These are phyloP conservation scores for Hanseniaspora guilliermondii DNA, from an alignment of 805 yeast genomes.

Conservation along the genomic window DNA sequence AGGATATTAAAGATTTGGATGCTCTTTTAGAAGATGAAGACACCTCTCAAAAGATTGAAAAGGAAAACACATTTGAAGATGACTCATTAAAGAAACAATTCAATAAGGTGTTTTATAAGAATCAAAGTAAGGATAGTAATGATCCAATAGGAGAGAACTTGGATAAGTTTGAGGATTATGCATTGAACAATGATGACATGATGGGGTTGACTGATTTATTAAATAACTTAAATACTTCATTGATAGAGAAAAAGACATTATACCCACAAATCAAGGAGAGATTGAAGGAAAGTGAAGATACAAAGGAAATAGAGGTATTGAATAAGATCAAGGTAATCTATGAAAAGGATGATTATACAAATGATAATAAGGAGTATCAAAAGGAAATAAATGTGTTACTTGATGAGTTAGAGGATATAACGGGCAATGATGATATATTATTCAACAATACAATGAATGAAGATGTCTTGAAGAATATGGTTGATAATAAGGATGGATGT, in stretches of 20 bases:
- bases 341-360: not conserved
- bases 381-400: not conserved
- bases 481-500: not conserved
- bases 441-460: not conserved
- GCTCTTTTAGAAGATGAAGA: constrained; percentile 7
- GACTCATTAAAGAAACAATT: constrained; percentile 3
- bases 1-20: constrained; percentile 10
- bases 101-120: constrained; percentile 11
- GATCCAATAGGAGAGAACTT: not conserved
- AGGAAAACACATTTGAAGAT: not conserved
- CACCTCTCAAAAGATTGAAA: not conserved
- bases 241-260: not conserved
- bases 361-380: not conserved
- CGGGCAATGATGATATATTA: not conserved
- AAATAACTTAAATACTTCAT: not conserved
- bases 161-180: not conserved
- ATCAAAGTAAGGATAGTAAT: not conserved
- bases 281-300: not conserved
- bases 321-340: not conserved
- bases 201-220: not conserved
- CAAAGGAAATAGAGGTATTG: not conserved
- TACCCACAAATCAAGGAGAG: not conserved
- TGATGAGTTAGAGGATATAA: not conserved
- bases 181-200: not conserved
- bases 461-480: not conserved